phyloP scores from a whole-genome alignment of 164 flowering plant species.

The Paratinospora sagittata region DNA sequence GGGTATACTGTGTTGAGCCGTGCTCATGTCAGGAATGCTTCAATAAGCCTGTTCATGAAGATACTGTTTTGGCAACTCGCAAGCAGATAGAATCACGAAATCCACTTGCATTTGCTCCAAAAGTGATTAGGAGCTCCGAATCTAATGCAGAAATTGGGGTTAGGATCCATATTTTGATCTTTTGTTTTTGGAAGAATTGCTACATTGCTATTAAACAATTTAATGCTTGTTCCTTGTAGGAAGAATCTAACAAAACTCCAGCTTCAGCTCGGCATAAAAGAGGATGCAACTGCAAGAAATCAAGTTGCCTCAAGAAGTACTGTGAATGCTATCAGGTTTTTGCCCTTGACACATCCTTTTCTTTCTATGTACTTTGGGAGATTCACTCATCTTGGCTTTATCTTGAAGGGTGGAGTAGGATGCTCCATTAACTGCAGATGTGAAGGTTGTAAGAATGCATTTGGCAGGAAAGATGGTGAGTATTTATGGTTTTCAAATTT shows the following conservation, averaged over 20 bases:
- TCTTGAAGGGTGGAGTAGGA: conserved; percentile 84
- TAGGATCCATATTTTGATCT: conserved; percentile 7
- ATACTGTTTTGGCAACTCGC: conserved; percentile 78
- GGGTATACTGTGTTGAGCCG: conserved; percentile 85
- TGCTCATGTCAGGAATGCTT: conserved; percentile 81
- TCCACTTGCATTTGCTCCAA: conserved; percentile 89
- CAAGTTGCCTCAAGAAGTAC: conserved; percentile 88
- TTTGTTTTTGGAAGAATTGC: neutral
- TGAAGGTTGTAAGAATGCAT: conserved; percentile 86
- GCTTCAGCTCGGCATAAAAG: conserved; percentile 95
- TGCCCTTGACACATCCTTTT: conserved; percentile 8
- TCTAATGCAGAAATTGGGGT: conserved; percentile 52
- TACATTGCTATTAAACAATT: neutral
- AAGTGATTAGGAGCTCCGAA: conserved; percentile 65
- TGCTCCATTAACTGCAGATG: conserved; percentile 95
- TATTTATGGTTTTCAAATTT: neutral
- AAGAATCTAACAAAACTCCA: conserved; percentile 72
- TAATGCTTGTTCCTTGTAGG: conserved; percentile 38
- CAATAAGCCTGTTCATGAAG: conserved; percentile 80
- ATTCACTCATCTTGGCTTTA: conserved; percentile 10
- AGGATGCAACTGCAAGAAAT: conserved; percentile 99
- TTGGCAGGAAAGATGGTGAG: conserved; percentile 79
- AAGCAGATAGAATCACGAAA: conserved; percentile 84
- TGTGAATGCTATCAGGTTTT: conserved; percentile 99
- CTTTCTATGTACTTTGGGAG: conserved; percentile 6